phyloP scores from a whole-genome alignment of 306 rosid species.

The Citrullus amarus region DNA sequence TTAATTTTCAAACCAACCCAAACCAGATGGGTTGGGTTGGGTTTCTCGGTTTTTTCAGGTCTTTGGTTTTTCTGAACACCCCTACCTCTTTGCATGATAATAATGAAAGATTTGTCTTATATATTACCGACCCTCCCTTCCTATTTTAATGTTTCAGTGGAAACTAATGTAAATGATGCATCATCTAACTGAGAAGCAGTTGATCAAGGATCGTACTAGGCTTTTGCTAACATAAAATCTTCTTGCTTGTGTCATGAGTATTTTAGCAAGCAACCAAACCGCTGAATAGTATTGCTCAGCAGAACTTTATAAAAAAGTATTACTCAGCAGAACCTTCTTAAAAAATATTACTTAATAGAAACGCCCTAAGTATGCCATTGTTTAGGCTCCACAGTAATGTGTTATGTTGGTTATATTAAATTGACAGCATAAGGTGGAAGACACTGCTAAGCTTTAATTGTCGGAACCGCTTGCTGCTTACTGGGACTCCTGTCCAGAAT shows the following conservation, averaged over 20 bases:
- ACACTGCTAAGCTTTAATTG: conserved; percentile 96
- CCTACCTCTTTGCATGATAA: neutral
- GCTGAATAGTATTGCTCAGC: neutral
- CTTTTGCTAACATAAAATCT: neutral
- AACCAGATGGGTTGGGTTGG: too few relatives aligned
- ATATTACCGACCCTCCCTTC: neutral
- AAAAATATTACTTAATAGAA: neutral
- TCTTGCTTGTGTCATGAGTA: neutral
- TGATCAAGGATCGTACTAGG: neutral
- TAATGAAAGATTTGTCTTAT: neutral
- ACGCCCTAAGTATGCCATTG: neutral
- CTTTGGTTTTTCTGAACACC: too few relatives aligned
- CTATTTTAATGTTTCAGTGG: neutral
- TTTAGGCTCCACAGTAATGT: neutral
- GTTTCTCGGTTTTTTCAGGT: too few relatives aligned
- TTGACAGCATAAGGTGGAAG: conserved; percentile 95
- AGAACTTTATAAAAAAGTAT: neutral
- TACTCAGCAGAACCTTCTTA: neutral
- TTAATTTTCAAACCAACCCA: too few relatives aligned
- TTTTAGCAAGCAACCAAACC: neutral
- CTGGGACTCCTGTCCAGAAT: conserved; percentile 97
- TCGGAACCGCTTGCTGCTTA: conserved; percentile 85
- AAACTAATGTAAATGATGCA: neutral
- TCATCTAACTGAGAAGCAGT: neutral
- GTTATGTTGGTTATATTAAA: neutral